phyloP scores from a whole-genome alignment of 768 basidiomycete genomes.

The Leccinum olivaceopallidum region DNA sequence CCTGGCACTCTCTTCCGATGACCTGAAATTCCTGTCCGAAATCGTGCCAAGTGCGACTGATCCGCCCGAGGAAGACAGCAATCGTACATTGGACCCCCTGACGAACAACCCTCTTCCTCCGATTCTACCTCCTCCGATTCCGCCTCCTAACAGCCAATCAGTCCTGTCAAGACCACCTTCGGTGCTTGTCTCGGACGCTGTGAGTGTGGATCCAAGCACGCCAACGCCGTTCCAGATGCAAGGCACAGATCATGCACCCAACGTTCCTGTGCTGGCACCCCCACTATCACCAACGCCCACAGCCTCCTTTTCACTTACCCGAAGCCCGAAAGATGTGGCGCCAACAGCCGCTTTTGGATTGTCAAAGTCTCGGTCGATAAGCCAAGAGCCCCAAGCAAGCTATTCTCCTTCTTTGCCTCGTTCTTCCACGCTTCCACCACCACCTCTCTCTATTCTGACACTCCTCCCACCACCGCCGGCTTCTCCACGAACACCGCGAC shows the following conservation, averaged over 20 bases:
- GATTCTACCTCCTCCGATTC: conserved; percentile 37
- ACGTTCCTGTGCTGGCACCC: conserved; percentile 17
- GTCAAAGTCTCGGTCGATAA: conserved; percentile 6
- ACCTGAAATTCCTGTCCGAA: conserved; percentile 80
- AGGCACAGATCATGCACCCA: conserved; percentile 1
- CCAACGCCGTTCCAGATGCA: conserved; percentile 2
- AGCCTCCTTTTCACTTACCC: conserved; percentile 18
- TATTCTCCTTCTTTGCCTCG: conserved; percentile 20
- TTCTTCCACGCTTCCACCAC: conserved; percentile 24
- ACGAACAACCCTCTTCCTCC: conserved; percentile 43
- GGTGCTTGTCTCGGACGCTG: neutral
- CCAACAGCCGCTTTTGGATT: conserved; percentile 5
- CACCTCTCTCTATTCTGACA: conserved; percentile 28
- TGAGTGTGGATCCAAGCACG: neutral
- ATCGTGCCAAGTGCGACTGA: conserved; percentile 57
- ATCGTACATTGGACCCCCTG: conserved; percentile 38
- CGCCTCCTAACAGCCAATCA: conserved; percentile 34
- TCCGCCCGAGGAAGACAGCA: conserved; percentile 36
- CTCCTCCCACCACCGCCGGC: conserved; percentile 33
- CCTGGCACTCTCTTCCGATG: conserved; percentile 73
- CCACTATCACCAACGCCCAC: conserved; percentile 36
- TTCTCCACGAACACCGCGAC: conserved; percentile 34
- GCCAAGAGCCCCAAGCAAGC: conserved; percentile 21
- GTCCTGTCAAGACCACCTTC: conserved; percentile 17
- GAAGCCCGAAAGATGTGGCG: conserved; percentile 11